These are phyloP conservation scores for Colletotrichum lini DNA, from an alignment of 2,329 filamentous ascomycete genomes.

Conservation along the genomic window DNA sequence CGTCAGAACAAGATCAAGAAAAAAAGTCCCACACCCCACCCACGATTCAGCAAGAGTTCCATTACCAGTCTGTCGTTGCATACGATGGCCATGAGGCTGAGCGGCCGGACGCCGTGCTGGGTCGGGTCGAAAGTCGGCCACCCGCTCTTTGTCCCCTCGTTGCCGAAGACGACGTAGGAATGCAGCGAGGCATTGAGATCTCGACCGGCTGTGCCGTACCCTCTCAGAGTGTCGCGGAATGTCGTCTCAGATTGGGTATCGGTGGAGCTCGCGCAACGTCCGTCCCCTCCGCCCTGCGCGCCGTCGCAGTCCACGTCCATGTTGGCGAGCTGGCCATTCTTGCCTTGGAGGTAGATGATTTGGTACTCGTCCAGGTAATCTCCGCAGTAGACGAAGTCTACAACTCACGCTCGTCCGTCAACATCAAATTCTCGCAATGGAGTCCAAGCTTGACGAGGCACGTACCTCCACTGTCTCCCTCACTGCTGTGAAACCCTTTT, in stretches of 20 bases:
- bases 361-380: constrained; percentile 58
- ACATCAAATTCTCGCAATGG: neutral
- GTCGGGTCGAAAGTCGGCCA: constrained; percentile 54
- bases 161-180: constrained; percentile 65
- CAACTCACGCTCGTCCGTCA: no score
- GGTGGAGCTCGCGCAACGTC: constrained; percentile 60
- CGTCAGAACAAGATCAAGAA: neutral
- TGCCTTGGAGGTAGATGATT: constrained; percentile 65
- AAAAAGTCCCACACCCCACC: neutral
- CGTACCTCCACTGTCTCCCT: constrained; percentile 55
- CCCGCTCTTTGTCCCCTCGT: constrained; percentile 49
- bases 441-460: neutral
- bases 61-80: constrained; percentile 59
- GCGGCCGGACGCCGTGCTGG: constrained; percentile 56
- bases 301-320: constrained; percentile 75
- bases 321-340: constrained; percentile 59
- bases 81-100: constrained; percentile 66
- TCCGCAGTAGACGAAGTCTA: constrained; percentile 61
- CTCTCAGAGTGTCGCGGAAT: constrained; percentile 57
- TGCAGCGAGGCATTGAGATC: constrained; percentile 63
- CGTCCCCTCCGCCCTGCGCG: constrained; percentile 58
- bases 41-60: neutral
- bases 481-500: constrained; percentile 57
- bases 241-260: constrained; percentile 64
- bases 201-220: constrained; percentile 52